Conservation (phyloP, 1,139 yeast genomes). For the Candida neerlandica region DNA sequence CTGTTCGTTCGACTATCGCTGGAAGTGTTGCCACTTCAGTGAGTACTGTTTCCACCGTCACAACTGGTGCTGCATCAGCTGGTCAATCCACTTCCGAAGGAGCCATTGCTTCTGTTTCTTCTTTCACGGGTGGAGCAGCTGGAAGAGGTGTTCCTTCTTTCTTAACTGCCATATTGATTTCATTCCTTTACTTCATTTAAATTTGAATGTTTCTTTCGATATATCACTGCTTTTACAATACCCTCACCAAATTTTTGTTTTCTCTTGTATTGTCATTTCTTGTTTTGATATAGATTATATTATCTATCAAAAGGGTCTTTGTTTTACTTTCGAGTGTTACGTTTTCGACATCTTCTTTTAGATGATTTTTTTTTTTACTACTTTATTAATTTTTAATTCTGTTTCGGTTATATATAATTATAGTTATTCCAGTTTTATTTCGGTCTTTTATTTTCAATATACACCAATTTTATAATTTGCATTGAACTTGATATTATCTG, state of each 20-base stretch:
- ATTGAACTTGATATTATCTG: neutral
- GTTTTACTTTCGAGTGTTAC: neutral
- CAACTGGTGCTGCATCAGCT: constrained; percentile 27
- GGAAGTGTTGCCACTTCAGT: neutral
- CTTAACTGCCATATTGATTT: constrained; percentile 28
- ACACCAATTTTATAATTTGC: neutral
- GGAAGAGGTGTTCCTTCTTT: constrained; percentile 26
- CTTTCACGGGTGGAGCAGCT: constrained; percentile 27
- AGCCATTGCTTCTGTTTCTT: constrained; percentile 25
- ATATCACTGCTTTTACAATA: neutral
- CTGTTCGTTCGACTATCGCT: neutral
- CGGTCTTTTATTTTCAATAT: neutral
- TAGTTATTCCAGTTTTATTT: neutral
- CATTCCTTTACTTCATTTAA: constrained; percentile 28
- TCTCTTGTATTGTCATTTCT: neutral
- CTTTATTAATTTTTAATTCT: neutral
- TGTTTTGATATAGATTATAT: neutral
- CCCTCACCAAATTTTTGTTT: neutral
- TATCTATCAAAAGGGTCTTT: neutral
- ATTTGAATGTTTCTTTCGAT: neutral
- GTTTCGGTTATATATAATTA: neutral
- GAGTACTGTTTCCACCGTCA: neutral
- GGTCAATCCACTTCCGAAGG: constrained; percentile 17
- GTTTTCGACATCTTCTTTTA: neutral
- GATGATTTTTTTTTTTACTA: neutral